Conservation (phyloP, 2,329 filamentous ascomycete genomes). For the Claviceps humidiphila region DNA sequence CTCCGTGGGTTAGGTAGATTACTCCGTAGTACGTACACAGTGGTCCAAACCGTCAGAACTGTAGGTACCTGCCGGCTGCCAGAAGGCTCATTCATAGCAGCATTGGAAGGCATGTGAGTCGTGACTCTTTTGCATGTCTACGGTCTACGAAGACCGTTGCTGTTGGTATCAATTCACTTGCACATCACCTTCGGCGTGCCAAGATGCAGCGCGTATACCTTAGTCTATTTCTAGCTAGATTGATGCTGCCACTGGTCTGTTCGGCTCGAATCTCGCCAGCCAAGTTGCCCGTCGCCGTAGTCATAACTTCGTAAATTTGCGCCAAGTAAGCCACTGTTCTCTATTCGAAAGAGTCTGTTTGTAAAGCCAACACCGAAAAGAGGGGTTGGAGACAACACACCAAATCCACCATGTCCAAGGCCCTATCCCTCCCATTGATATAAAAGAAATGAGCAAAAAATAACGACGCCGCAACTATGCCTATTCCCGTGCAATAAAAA, state of each 20-base stretch:
- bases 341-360: not conserved
- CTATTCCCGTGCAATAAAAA: not conserved
- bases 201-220: not conserved
- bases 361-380: not conserved
- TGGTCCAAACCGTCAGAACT: too few species aligned
- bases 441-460: not conserved
- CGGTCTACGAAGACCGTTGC: not conserved
- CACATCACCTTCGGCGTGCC: not conserved
- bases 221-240: not conserved
- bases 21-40: too few species aligned
- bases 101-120: too few species aligned
- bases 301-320: not conserved
- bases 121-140: too few species aligned
- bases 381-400: too few species aligned
- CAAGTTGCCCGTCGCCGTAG: not conserved
- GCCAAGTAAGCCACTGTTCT: not conserved
- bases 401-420: not conserved
- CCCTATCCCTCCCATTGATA: too few species aligned
- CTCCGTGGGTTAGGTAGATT: too few species aligned
- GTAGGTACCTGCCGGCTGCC: too few species aligned
- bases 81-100: too few species aligned
- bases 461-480: not conserved
- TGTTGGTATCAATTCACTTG: not conserved
- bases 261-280: not conserved
- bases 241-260: not conserved